These are phyloP conservation scores for Angomonas deanei DNA, from an alignment of 208 protist species.

Conservation along the genomic window DNA sequence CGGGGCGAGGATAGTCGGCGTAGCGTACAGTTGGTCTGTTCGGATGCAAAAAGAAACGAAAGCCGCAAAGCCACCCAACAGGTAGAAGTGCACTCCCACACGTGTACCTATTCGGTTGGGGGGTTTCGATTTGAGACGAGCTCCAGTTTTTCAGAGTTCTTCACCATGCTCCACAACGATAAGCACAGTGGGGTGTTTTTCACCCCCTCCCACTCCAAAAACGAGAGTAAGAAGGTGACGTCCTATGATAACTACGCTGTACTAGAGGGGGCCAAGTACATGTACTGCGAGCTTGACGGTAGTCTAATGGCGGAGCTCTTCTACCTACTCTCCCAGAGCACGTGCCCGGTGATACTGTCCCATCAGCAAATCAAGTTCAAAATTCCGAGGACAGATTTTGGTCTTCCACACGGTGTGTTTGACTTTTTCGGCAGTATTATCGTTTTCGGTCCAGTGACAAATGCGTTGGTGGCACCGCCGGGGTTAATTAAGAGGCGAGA, in stretches of 20 bases:
- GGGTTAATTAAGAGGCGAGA: neutral
- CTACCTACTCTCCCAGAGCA: neutral
- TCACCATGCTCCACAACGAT: too few relatives aligned
- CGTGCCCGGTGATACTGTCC: neutral
- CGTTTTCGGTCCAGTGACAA: neutral
- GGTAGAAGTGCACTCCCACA: too few relatives aligned
- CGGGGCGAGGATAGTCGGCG: neutral
- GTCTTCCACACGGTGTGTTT: neutral
- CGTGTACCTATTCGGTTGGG: too few relatives aligned
- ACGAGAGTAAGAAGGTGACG: too few relatives aligned
- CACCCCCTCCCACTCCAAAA: too few relatives aligned
- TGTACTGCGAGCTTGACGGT: neutral
- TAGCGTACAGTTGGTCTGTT: too few relatives aligned
- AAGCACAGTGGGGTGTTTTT: too few relatives aligned
- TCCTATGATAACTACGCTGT: too few relatives aligned
- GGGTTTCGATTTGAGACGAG: too few relatives aligned
- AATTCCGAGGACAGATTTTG: neutral
- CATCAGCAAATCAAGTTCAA: neutral
- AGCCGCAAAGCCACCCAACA: too few relatives aligned
- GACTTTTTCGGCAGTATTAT: neutral
- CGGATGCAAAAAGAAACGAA: too few relatives aligned
- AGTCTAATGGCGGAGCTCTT: neutral
- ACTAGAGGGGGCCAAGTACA: neutral
- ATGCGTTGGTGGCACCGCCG: neutral
- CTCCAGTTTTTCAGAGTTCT: too few relatives aligned